These are phyloP conservation scores for Globisporangium abappressorium DNA, from an alignment of 352 stramenopile genomes.

Conservation along the genomic window DNA sequence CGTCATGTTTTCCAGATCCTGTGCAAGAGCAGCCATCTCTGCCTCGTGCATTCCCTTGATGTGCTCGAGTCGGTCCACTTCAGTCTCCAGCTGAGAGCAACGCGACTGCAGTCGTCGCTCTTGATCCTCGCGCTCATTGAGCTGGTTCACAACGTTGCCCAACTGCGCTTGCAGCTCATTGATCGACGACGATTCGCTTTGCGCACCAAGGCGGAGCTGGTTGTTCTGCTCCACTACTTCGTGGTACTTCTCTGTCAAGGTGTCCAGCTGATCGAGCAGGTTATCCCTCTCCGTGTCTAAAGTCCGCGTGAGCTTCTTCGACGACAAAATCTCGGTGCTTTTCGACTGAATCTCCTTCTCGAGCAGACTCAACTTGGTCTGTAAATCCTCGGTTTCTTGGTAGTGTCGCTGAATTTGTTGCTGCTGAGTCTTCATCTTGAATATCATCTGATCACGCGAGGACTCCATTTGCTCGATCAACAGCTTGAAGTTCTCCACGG, in stretches of 20 bases:
- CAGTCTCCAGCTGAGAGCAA: conserved; percentile 42
- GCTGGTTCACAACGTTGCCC: conserved; percentile 47
- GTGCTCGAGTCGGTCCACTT: conserved; percentile 55
- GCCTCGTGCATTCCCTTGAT: conserved; percentile 63
- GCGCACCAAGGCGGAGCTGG: conserved; percentile 34
- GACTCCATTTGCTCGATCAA: conserved; percentile 82
- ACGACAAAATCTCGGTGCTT: conserved; percentile 45
- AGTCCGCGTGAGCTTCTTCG: conserved; percentile 68
- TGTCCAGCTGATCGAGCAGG: conserved; percentile 65
- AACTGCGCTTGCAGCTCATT: conserved; percentile 60
- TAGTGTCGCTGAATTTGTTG: conserved; percentile 59
- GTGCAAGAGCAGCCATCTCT: conserved; percentile 57
- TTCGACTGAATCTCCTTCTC: conserved; percentile 43
- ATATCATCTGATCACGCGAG: conserved; percentile 73
- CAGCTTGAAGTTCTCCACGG: conserved; percentile 65
- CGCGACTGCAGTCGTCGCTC: conserved; percentile 37
- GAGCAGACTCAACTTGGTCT: conserved; percentile 39
- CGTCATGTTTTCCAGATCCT: conserved; percentile 88
- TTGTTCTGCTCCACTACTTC: conserved; percentile 51
- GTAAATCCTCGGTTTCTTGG: conserved; percentile 50
- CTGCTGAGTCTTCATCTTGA: conserved; percentile 75
- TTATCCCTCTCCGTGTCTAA: conserved; percentile 75
- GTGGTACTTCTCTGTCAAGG: conserved; percentile 68
- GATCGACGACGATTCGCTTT: conserved; percentile 30
- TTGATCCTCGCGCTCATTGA: conserved; percentile 54